These are phyloP conservation scores for Eucalyptus pauciflora DNA, from an alignment of 345 rosid genomes.

Conservation along the genomic window DNA sequence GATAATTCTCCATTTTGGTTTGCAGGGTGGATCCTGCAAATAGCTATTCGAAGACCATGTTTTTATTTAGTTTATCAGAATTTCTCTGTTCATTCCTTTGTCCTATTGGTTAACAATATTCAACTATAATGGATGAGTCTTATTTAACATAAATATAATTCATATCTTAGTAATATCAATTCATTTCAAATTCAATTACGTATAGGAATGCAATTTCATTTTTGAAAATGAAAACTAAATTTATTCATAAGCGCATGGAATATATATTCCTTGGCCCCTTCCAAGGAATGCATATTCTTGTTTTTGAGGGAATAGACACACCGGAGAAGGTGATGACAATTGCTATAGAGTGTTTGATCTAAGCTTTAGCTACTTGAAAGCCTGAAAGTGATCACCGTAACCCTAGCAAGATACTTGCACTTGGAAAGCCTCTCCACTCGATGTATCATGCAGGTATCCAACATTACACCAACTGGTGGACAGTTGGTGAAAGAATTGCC, in stretches of 20 bases:
- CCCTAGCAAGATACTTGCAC: neutral
- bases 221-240: neutral
- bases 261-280: neutral
- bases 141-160: neutral
- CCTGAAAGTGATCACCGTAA: neutral
- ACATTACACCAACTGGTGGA: neutral
- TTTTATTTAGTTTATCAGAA: neutral
- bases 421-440: neutral
- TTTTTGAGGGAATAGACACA: neutral
- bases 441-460: no score
- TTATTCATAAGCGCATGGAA: neutral
- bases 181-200: no score
- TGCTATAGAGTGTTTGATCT: neutral
- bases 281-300: neutral
- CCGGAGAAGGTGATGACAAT: neutral
- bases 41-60: neutral
- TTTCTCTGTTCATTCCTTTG: neutral
- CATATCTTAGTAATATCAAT: neutral
- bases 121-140: neutral
- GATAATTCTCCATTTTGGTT: neutral
- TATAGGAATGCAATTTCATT: neutral
- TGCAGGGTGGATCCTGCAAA: neutral
- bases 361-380: neutral
- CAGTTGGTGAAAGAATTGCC: neutral
- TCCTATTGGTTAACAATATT: neutral